Base-by-base conservation (phyloP, 2,329 filamentous ascomycete genomes). In the Ophiostoma populinum region DNA sequence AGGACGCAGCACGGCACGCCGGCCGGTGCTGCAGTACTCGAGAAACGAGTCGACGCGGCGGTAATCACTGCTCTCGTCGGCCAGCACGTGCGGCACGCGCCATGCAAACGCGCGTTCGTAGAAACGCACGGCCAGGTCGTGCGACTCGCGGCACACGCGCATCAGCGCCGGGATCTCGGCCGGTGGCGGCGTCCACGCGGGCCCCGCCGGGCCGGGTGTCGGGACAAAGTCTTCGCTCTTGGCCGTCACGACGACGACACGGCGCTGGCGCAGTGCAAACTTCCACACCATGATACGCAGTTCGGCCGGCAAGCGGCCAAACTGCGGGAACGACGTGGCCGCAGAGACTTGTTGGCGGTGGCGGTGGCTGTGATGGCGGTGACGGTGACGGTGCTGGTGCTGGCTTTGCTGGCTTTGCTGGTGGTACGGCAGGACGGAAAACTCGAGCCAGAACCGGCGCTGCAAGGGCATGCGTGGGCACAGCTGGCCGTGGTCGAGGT, bases 231-330 rank as follows among this genome's bases (percentile, higher is more conserved):
- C 35, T 3, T 22, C 35, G 8, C 18, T 25, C 15, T 28, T 28
- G 46, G 62, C 65, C 37, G 58, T 56, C 18, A 54, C 53, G 7
- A 57, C 49, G 28, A 65, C 45, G 41, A 65, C 53, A 39, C 63
- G 60, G 19, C 61, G 62, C 40, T 52, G 54, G 31, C 20, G 10
- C 16, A 63, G 47, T 3, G 28, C 38, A 33, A 47, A 51, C 36
- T 55, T 51, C 63, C 62, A 67, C 42, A 67, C 53, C 47, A 56
- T 55, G 36, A 64, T 50, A 32, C 63, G 61, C 35, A 67, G 54
- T 48, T 67, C 63, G 18, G 55, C 36, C 2, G 63, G 63, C 28
- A 19, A 49, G 40, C 46, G 65, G 4, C 48, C 39, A 45, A 66
- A 66, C 30, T 38, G 47, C 13, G 45, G 47, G 44, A 55, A 58